Conservation (phyloP, 768 basidiomycete species). For the Porphyrellus cyaneotinctus region DNA sequence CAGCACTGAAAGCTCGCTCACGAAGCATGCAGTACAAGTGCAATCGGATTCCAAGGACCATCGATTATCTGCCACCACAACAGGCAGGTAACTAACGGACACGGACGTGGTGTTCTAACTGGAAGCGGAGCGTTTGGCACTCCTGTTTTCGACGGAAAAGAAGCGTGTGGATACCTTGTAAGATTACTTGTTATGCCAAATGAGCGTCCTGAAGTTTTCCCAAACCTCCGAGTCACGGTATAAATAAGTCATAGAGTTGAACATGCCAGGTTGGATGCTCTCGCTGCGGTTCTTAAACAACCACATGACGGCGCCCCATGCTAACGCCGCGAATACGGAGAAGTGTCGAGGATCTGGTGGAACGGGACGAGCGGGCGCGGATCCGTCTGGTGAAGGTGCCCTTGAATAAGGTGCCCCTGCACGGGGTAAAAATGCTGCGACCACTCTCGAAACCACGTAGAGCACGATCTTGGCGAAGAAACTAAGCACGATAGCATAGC, state of each 20-base stretch:
- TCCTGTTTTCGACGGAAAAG: background rate
- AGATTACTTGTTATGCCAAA: conserved; percentile 82
- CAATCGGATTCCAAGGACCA: conserved; percentile 46
- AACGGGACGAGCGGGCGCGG: conserved; percentile 55
- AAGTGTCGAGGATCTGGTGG: conserved; percentile 87
- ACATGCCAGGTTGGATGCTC: conserved; percentile 96
- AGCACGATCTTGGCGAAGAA: conserved; percentile 75
- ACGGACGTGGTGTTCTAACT: conserved; percentile 5
- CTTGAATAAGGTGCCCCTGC: conserved; percentile 52
- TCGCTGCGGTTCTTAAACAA: conserved; percentile 83
- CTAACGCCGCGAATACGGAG: conserved; percentile 78
- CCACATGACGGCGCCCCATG: conserved; percentile 98
- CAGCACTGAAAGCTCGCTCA: conserved; percentile 7
- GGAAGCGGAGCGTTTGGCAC: background rate
- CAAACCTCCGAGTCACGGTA: conserved; percentile 92
- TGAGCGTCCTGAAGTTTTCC: conserved; percentile 73
- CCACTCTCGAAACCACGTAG: conserved; percentile 89
- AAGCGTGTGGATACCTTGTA: conserved; percentile 9
- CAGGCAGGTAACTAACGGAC: conserved; percentile 19
- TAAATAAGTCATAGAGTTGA: conserved; percentile 92
- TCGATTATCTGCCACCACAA: conserved; percentile 41
- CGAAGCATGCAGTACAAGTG: conserved; percentile 54
- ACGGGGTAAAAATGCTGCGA: conserved; percentile 89
- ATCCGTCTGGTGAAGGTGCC: conserved; percentile 37
- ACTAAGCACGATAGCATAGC: conserved; percentile 4